These are phyloP conservation scores for Juglanconis oblonga DNA, from an alignment of 2,329 filamentous ascomycete genomes.

Conservation along the genomic window DNA sequence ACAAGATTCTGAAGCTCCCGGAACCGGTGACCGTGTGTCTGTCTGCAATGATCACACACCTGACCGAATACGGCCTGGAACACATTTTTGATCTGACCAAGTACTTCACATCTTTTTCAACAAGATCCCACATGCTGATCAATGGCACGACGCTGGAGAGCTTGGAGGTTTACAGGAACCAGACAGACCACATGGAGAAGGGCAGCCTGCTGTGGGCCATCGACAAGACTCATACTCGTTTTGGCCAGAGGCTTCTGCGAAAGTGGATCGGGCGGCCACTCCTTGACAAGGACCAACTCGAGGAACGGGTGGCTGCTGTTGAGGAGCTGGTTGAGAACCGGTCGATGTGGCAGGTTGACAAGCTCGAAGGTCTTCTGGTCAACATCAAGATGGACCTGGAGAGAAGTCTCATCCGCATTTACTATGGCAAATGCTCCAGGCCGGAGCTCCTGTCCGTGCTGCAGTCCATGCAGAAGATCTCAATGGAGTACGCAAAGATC, in stretches of 20 bases:
- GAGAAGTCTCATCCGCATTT: constrained; percentile 89
- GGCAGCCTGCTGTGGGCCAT: constrained; percentile 95
- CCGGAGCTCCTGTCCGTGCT: constrained; percentile 83
- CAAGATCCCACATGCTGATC: constrained; percentile 89
- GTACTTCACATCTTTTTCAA: constrained; percentile 95
- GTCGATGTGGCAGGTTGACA: constrained; percentile 66
- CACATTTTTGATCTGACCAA: constrained; percentile 96
- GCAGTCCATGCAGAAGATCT: constrained; percentile 79
- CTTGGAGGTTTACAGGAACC: constrained; percentile 92
- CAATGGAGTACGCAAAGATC: constrained; percentile 70
- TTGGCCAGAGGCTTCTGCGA: constrained; percentile 80
- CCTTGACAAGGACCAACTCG: constrained; percentile 69
- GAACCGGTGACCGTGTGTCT: constrained; percentile 87
- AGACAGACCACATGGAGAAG: constrained; percentile 79
- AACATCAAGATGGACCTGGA: constrained; percentile 80
- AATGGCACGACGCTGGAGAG: constrained; percentile 94
- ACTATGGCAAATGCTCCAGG: constrained; percentile 92
- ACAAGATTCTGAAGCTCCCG: constrained; percentile 81
- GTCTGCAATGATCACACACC: constrained; percentile 92
- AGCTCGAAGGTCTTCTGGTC: constrained; percentile 67
- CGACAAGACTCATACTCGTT: constrained; percentile 86
- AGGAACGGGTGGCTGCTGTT: constrained; percentile 79
- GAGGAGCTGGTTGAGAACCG: constrained; percentile 76
- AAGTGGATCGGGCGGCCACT: constrained; percentile 95
- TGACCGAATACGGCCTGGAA: constrained; percentile 88